Evolutionary conservation across 768 basidiomycete genomes (phyloP).

Genomic region (Russula dissimulans): DNA sequence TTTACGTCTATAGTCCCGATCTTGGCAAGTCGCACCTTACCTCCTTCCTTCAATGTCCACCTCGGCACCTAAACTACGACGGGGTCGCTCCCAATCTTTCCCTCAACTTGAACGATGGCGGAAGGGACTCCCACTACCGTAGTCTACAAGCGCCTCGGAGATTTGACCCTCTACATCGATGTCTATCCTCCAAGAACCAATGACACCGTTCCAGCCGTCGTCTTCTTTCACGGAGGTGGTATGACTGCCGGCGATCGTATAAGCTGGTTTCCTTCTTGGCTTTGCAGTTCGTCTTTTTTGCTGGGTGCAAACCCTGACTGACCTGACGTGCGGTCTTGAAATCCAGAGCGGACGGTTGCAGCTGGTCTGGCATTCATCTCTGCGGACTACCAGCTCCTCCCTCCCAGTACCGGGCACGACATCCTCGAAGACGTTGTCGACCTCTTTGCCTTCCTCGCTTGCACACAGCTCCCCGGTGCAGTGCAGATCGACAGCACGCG

Average conservation of each 20-base stretch:
- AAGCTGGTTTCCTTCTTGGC: constrained; percentile 62
- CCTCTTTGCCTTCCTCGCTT: constrained; percentile 40
- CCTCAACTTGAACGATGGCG: too few relatives aligned
- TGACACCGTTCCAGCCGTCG: constrained; percentile 23
- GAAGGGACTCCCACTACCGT: constrained; percentile 20
- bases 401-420: constrained; percentile 43
- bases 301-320: neutral
- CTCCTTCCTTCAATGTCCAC: too few relatives aligned
- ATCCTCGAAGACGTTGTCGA: constrained; percentile 51
- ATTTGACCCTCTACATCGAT: constrained; percentile 26
- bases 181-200: constrained; percentile 32
- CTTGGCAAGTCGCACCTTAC: too few relatives aligned
- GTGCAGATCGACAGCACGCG: constrained; percentile 33
- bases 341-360: constrained; percentile 32
- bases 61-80: too few relatives aligned
- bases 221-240: constrained; percentile 47
- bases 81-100: too few relatives aligned
- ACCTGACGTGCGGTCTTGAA: neutral
- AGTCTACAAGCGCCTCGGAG: constrained; percentile 29
- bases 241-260: constrained; percentile 47
- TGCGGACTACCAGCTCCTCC: constrained; percentile 54
- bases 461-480: neutral
- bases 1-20: too few relatives aligned
- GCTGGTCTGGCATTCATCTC: constrained; percentile 52
- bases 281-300: constrained; percentile 35